Evolutionary conservation across 805 yeast species (phyloP).

Genomic region (Metschnikowia lachancei): DNA sequence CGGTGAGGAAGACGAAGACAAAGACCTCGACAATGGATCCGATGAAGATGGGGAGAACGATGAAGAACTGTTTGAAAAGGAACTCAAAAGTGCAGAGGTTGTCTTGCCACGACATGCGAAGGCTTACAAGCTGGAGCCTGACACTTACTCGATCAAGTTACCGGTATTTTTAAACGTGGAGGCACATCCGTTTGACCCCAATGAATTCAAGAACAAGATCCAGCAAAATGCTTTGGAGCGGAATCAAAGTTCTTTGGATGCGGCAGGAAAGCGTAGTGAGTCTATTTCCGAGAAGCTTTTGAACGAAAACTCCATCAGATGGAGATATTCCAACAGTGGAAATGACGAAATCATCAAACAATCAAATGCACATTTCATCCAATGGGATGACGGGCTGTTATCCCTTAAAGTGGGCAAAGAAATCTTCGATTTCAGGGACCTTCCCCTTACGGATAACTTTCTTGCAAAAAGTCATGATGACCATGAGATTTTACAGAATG

Average conservation of each 20-base stretch:
- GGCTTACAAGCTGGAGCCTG: slow-evolving; percentile 33
- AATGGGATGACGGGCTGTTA: slow-evolving; percentile 91
- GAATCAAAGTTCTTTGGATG: slow-evolving; percentile 28
- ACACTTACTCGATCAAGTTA: slow-evolving; percentile 53
- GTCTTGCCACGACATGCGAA: slow-evolving; percentile 51
- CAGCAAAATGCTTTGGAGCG: slow-evolving; percentile 35
- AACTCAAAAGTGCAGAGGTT: slow-evolving; percentile 36
- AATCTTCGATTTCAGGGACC: slow-evolving; percentile 70
- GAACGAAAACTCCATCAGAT: slow-evolving; percentile 84
- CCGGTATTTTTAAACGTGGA: slow-evolving; percentile 84
- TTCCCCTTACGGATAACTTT: slow-evolving; percentile 66
- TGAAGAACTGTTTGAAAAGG: slow-evolving; percentile 33
- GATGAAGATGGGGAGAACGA: slow-evolving; percentile 29
- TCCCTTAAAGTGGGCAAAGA: slow-evolving; percentile 87
- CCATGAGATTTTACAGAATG: slow-evolving; percentile 67
- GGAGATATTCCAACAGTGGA: slow-evolving; percentile 85
- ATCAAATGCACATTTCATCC: slow-evolving; percentile 83
- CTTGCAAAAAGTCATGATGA: slow-evolving; percentile 69
- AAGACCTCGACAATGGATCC: slow-evolving; percentile 21
- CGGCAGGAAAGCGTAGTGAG: slow-evolving; percentile 46
- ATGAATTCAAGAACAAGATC: slow-evolving; percentile 53
- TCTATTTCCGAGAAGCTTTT: slow-evolving; percentile 58
- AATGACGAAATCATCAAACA: slow-evolving; percentile 73
- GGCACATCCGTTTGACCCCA: slow-evolving; percentile 83
- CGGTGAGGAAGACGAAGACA: slow-evolving; percentile 20